These are phyloP conservation scores for Yarrowia sp. DNA, from an alignment of 805 yeast species.

Conservation along the genomic window DNA sequence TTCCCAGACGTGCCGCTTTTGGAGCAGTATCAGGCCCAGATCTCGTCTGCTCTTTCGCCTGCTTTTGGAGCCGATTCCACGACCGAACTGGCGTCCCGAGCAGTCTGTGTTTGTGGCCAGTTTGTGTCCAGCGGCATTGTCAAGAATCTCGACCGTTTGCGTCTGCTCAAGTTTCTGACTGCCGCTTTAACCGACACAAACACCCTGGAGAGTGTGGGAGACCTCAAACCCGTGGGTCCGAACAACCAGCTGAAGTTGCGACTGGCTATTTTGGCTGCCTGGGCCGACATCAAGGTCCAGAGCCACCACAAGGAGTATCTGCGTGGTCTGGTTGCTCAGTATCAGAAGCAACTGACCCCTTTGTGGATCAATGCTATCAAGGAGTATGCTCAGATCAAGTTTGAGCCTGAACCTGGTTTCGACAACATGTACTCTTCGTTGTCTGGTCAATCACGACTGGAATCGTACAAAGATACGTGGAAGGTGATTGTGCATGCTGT, in stretches of 20 bases:
- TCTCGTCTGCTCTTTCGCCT: constrained; percentile 83
- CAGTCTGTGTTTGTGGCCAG: constrained; percentile 72
- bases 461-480: constrained; percentile 62
- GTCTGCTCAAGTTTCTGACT: constrained; percentile 63
- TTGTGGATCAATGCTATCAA: constrained; percentile 75
- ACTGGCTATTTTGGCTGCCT: constrained; percentile 42
- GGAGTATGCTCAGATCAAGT: constrained; percentile 68
- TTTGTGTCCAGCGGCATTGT: constrained; percentile 63
- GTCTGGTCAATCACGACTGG: constrained; percentile 43
- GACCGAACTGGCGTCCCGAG: constrained; percentile 68
- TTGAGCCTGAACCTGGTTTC: constrained; percentile 43
- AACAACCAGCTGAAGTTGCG: constrained; percentile 40
- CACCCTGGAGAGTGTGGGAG: constrained; percentile 47
- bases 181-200: constrained; percentile 44
- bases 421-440: constrained; percentile 38
- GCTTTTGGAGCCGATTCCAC: constrained; percentile 74
- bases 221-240: constrained; percentile 37
- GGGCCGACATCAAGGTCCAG: constrained; percentile 42
- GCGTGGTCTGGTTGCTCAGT: constrained; percentile 43
- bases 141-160: constrained; percentile 45
- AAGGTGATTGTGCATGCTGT: constrained; percentile 71
- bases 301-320: constrained; percentile 38
- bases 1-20: constrained; percentile 66
- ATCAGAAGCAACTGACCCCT: constrained; percentile 60
- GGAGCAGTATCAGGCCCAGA: constrained; percentile 93